Percentiles rank a stretch among this genome's conserved stretches.
Evolutionary conservation across 805 yeast species (phyloP).

Genomic region (Metschnikowia baotianmanensis): DNA sequence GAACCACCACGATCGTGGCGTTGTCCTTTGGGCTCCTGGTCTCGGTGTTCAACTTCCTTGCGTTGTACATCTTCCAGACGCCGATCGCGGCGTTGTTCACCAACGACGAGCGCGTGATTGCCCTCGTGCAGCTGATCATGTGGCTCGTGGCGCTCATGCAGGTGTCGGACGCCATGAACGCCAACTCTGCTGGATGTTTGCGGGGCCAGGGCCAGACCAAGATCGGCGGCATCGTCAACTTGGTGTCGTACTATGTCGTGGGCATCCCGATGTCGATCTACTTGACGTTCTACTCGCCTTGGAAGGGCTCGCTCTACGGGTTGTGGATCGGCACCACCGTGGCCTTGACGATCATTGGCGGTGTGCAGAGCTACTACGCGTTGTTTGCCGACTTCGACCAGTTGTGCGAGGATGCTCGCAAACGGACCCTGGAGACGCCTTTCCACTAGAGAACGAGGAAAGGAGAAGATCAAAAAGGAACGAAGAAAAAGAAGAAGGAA

Average conservation of each 20-base stretch:
- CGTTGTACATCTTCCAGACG: constrained; percentile 30
- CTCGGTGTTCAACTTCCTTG: constrained; percentile 32
- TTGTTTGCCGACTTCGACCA: constrained; percentile 40
- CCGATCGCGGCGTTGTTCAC: constrained; percentile 51
- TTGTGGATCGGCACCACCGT: constrained; percentile 54
- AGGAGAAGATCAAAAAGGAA: no score
- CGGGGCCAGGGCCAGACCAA: constrained; percentile 77
- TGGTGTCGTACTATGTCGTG: constrained; percentile 56
- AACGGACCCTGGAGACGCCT: constrained; percentile 27
- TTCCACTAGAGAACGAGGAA: no score
- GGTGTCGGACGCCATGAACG: constrained; percentile 64
- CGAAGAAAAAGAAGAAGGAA: no score
- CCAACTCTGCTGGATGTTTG: constrained; percentile 71
- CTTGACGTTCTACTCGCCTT: constrained; percentile 48
- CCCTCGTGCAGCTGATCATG: constrained; percentile 48
- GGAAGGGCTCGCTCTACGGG: constrained; percentile 52
- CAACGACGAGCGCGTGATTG: constrained; percentile 54
- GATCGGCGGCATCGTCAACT: constrained; percentile 58
- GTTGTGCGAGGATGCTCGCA: constrained; percentile 38
- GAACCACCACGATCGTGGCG: constrained; percentile 36
- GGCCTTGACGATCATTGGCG: constrained; percentile 20
- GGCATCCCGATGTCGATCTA: constrained; percentile 62
- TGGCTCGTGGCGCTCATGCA: constrained; percentile 69
- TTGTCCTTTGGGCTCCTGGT: constrained; percentile 35
- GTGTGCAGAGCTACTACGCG: constrained; percentile 36